Conservation (phyloP, 805 yeast genomes). For the Grigorovia yakushimaensis region DNA sequence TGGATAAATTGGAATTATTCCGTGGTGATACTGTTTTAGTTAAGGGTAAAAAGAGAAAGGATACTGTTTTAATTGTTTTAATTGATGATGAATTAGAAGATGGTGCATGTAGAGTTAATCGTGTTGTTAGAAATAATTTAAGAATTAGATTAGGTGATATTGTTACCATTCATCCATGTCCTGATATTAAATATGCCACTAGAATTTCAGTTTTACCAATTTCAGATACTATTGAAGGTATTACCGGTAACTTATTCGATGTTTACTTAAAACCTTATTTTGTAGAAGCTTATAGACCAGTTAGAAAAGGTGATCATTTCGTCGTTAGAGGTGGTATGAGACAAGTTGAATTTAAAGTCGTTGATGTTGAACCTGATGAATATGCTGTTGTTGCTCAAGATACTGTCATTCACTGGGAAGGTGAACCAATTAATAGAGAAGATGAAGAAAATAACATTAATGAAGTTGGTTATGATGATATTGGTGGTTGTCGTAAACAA, state of each 20-base stretch:
- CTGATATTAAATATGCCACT: conserved; percentile 94
- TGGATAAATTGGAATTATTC: conserved; percentile 90
- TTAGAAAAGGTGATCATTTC: conserved; percentile 93
- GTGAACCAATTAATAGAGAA: conserved; percentile 79
- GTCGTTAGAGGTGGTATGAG: conserved; percentile 98
- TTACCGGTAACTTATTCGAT: conserved; percentile 93
- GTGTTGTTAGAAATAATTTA: conserved; percentile 92
- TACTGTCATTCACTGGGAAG: conserved; percentile 95
- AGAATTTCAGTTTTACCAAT: conserved; percentile 93
- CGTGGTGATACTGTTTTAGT: conserved; percentile 97
- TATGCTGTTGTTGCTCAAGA: conserved; percentile 98
- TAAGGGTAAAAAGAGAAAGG: conserved; percentile 96
- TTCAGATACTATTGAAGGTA: conserved; percentile 96
- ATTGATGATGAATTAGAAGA: conserved; percentile 96
- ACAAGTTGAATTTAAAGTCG: conserved; percentile 97
- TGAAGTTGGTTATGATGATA: conserved; percentile 97
- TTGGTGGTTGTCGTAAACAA: conserved; percentile 98
- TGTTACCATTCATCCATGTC: conserved; percentile 86
- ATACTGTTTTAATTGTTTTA: conserved; percentile 89
- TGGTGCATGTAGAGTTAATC: conserved; percentile 87
- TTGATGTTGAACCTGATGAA: conserved; percentile 95
- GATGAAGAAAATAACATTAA: conserved; percentile 73
- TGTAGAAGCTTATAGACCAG: conserved; percentile 98
- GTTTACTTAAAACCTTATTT: conserved; percentile 95
- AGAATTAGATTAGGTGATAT: conserved; percentile 92